Evolutionary conservation across 169 alveolate species (phyloP), one percentile per base, ranked within the genome.

Genomic region (Plasmodium blacklocki): DNA sequence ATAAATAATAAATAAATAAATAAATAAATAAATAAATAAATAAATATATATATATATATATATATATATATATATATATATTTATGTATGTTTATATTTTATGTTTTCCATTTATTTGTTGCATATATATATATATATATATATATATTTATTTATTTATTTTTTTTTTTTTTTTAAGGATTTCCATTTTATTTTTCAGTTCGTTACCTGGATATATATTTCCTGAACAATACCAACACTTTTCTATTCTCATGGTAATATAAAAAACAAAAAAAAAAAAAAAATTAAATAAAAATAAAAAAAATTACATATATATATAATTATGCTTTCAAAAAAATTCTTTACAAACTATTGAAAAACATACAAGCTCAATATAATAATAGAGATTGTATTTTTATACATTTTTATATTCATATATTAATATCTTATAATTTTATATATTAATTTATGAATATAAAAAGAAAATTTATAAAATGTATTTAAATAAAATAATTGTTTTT

Each of bases 191-290:
- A 39, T 39, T 39, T 39, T 32, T 11, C 19, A 60, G 29, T 23
- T 5, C 9, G 11, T 62, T 88, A 93, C 96, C 99, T 56, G 99
- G 99, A 73, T 98, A 98, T 19, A 98, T 96, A 67, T 97, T 97
- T 63, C 99, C 96, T 71, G 99, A 97, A 93, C 99, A 98, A 90
- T 97, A 97, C 97, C 98, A 98, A 92, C 99, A 98, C 88, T 97
- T 97, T 92, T 98, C 99, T 85, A 98, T 97, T 93, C 99, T 96
- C 99, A 98, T 98, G 8, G 19, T 66, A 52, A 32, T 29, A 11
- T 6, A 29, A 47, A 45, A 74, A 49, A 32, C 19, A 72, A 52
- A 14, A 50, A 14, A 52, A 67, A 32, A 67, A 3, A 26, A 12
- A 64, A 64, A 26, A 59, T 14, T 14, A 54, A 54, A 54, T 3